These are phyloP conservation scores for Effrenium voratum DNA, from an alignment of 73 alveolate species.

Conservation along the genomic window DNA sequence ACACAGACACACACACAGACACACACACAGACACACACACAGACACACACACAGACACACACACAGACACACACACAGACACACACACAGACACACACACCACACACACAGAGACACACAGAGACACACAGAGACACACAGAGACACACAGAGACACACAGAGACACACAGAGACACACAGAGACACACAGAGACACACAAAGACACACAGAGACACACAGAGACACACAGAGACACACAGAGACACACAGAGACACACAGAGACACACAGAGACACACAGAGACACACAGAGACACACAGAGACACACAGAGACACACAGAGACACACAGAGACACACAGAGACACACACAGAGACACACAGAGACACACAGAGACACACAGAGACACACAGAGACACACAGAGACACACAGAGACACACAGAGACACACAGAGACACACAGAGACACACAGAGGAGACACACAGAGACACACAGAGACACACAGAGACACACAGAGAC, in stretches of 20 bases:
- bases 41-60: conserved; percentile 2
- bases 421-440: conserved; percentile 37
- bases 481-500: conserved; percentile 39
- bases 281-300: conserved; percentile 42
- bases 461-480: conserved; percentile 40
- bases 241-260: conserved; percentile 26
- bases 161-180: conserved; percentile 29
- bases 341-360: conserved; percentile 41
- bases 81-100: conserved; percentile 38
- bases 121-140: conserved; percentile 36
- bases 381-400: conserved; percentile 26
- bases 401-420: conserved; percentile 47
- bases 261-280: conserved; percentile 41
- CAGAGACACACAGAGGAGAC: conserved; percentile 45
- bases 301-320: conserved; percentile 49
- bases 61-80: conserved; percentile 10
- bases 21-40: conserved; percentile 45
- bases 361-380: conserved; percentile 27
- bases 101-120: conserved; percentile 2
- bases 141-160: conserved; percentile 38
- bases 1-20: conserved; percentile 57
- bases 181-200: conserved; percentile 32
- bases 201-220: conserved; percentile 12
- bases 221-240: conserved; percentile 5
- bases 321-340: conserved; percentile 44